Conservation (phyloP, 331 rosid species). For the Stylosanthes scabra region DNA sequence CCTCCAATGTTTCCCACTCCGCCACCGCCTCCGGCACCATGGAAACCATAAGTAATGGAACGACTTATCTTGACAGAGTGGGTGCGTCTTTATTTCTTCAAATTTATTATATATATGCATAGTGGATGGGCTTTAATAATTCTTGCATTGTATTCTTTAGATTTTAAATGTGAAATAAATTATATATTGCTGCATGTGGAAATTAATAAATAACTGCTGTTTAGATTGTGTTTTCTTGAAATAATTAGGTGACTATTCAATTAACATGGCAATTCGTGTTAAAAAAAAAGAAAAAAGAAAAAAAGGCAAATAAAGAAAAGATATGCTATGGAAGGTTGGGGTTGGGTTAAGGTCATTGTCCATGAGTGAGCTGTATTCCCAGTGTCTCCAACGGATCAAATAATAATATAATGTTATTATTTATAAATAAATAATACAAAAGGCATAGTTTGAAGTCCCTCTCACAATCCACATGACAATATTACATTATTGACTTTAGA, state of each 20-base stretch:
- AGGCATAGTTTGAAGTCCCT: neutral
- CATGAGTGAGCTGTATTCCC: conserved; percentile 44
- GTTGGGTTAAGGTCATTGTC: conserved; percentile 51
- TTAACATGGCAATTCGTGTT: too few relatives aligned
- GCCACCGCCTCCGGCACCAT: conserved; percentile 99
- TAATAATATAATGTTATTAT: neutral
- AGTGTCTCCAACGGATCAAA: conserved; percentile 46
- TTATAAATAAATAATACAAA: neutral
- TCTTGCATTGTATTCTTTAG: too few relatives aligned
- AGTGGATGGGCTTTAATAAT: neutral
- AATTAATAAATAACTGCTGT: too few relatives aligned
- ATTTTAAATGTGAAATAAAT: too few relatives aligned
- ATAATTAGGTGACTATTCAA: too few relatives aligned
- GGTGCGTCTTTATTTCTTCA: conserved; percentile 5
- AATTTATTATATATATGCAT: too few relatives aligned
- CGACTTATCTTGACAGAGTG: neutral
- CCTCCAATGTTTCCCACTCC: conserved; percentile 99
- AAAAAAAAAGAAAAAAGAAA: too few relatives aligned
- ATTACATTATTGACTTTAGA: neutral
- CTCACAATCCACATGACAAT: conserved; percentile 35
- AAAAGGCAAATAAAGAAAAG: too few relatives aligned
- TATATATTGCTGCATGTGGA: too few relatives aligned
- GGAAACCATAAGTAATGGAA: conserved; percentile 69
- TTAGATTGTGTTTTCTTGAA: too few relatives aligned
- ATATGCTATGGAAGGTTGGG: neutral